Percentiles rank a stretch among this genome's conserved stretches.
Evolutionary conservation across 1,284 basidiomycete genomes (phyloP).

Genomic region (Puccinia brachypodii): DNA sequence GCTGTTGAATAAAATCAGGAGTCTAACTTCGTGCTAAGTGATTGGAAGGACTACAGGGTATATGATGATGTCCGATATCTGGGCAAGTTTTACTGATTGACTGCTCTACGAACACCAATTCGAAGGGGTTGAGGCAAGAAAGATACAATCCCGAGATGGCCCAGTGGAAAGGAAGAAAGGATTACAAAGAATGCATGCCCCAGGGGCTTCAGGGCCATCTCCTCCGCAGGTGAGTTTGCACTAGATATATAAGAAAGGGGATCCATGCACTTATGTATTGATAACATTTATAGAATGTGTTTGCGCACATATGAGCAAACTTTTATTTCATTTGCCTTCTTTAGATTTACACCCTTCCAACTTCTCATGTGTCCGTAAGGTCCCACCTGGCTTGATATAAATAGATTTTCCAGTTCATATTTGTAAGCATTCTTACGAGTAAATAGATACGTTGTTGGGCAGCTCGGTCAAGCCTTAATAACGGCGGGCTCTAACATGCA

Average conservation of each 20-base stretch:
- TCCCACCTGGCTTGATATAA: background rate
- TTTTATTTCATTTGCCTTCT: background rate
- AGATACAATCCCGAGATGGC: background rate
- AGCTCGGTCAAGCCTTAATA: constrained; percentile 1
- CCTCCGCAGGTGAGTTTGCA: background rate
- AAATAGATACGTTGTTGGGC: background rate
- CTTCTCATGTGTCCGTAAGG: background rate
- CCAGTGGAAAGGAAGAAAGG: background rate
- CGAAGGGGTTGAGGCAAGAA: background rate
- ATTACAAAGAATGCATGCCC: background rate
- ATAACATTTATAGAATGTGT: background rate
- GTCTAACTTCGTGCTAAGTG: background rate
- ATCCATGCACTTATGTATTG: background rate
- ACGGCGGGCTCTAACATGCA: no score
- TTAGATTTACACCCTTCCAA: constrained; percentile 9
- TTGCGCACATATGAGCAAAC: constrained; percentile 14
- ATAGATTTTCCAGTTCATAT: background rate
- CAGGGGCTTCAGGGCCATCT: background rate
- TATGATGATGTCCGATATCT: background rate
- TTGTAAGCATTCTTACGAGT: background rate
- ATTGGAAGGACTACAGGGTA: background rate
- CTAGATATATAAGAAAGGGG: constrained; percentile 7
- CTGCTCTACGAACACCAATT: background rate
- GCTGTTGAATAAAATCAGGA: background rate
- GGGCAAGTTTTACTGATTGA: background rate